Evolutionary conservation across 2,329 filamentous ascomycete species (phyloP), one percentile per base, ranked within the genome.

Genomic region (Scolecobasidium constrictum): DNA sequence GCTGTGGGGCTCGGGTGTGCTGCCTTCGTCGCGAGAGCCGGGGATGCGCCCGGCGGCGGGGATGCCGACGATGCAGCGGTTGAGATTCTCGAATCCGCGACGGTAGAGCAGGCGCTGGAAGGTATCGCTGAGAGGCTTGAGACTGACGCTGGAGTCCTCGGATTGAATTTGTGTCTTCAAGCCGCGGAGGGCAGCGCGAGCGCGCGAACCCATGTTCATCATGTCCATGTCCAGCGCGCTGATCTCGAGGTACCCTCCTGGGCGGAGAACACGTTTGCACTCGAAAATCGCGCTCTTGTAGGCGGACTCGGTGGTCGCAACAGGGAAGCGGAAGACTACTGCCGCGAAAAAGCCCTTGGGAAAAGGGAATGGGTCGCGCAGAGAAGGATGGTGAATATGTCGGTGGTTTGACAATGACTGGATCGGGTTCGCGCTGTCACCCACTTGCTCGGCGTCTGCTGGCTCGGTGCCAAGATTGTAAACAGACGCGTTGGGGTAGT

Each of bases 201-300:
- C 78, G 12, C 74, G 73, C 43, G 74, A 79, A 1, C 85, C 85
- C 81, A 90, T 87, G 55, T 86, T 86, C 60, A 86, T 78, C 46
- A 92, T 71, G 53, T 92, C 85, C 9, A 86, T 70, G 49, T 92
- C 85, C 1, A 92, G 71, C 28, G 87, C 78, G 0, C 78, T 81
- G 15, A 88, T 65, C 59, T 92, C 85, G n/a, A 92, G 72, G 54
- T 80, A 83, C 0, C 85, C 85, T 9, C 82, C 82, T 0, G 85
- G 82, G 48, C 83, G 80, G 20, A 92, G 67, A 0, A 90, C 84
- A 2, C 85, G 78, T 41, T 83, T 82, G 45, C 81, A 79, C 59
- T 92, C 85, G 0, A 75, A 75, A 15, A 92, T 67, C 38, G 86
- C 73, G 54, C 80, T 81, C 46, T 77, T 73, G 54, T 86, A 85